These are phyloP conservation scores for Ascochyta pisi DNA, from an alignment of 2,329 filamentous ascomycete species.

Conservation along the genomic window DNA sequence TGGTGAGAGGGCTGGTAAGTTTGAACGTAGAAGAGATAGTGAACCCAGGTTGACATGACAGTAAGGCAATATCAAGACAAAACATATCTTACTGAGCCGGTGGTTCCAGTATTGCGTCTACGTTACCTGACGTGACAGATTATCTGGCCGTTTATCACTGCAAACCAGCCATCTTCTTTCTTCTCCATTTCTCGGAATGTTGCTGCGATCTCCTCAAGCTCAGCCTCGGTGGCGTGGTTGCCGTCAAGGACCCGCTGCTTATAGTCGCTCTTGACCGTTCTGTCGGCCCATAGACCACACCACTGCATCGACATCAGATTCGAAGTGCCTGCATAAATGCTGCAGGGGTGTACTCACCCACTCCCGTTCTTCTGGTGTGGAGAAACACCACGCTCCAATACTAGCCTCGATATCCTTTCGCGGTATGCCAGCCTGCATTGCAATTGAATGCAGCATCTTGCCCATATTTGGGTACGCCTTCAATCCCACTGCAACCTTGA, in stretches of 20 bases:
- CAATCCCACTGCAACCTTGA: slow-evolving; percentile 40
- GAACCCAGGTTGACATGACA: background rate
- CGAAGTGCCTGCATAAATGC: background rate
- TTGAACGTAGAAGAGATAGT: background rate
- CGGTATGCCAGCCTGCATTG: slow-evolving; percentile 50
- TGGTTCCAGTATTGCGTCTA: background rate
- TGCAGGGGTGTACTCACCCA: slow-evolving; percentile 21
- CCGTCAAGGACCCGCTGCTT: slow-evolving; percentile 47
- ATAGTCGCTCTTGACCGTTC: slow-evolving; percentile 45
- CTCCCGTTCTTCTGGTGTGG: slow-evolving; percentile 46
- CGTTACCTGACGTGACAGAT: slow-evolving; percentile 40
- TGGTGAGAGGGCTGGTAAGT: background rate
- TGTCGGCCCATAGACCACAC: slow-evolving; percentile 51
- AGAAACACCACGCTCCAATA: slow-evolving; percentile 53
- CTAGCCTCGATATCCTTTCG: slow-evolving; percentile 49
- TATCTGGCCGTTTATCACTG: slow-evolving; percentile 53
- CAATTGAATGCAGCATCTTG: slow-evolving; percentile 45
- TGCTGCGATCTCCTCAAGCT: slow-evolving; percentile 50
- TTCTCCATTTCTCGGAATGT: slow-evolving; percentile 52
- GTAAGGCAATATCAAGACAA: background rate
- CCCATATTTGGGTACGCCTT: slow-evolving; percentile 47
- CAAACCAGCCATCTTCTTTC: slow-evolving; percentile 53
- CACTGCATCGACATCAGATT: slow-evolving; percentile 28
- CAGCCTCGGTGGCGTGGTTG: slow-evolving; percentile 46
- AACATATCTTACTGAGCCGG: background rate